Evolutionary conservation across 257 asterid species (phyloP).

Genomic region (Nicotiana sylvestris): DNA sequence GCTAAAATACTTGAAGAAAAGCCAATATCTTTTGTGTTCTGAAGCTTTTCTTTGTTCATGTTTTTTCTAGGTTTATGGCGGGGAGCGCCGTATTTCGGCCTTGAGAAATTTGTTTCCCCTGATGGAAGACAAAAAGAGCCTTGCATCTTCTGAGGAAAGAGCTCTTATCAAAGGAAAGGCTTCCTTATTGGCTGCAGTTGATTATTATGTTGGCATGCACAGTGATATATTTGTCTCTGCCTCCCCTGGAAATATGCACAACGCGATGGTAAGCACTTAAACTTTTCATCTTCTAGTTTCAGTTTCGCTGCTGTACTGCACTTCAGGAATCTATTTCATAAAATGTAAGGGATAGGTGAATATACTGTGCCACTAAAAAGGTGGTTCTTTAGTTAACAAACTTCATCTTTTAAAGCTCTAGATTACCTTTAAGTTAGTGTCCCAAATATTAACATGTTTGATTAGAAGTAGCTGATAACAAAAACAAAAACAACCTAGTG

Average conservation of each 20-base stretch:
- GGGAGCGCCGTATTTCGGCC: conserved; percentile 83
- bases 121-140: conserved; percentile 90
- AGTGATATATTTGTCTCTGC: conserved; percentile 94
- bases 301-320: background rate
- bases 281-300: background rate
- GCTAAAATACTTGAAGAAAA: background rate
- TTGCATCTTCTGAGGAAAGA: conserved; percentile 85
- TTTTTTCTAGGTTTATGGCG: conserved; percentile 74
- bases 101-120: conserved; percentile 73
- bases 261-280: conserved; percentile 67
- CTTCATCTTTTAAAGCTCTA: no score
- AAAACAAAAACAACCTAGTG: no score
- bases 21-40: background rate
- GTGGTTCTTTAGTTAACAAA: no score
- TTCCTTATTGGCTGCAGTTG: conserved; percentile 88
- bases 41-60: background rate
- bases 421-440: no score
- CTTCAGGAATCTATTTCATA: background rate
- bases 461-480: no score
- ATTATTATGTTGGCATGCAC: conserved; percentile 92
- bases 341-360: background rate
- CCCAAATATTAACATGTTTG: no score
- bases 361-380: background rate
- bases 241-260: conserved; percentile 98
- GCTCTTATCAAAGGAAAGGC: conserved; percentile 80